Percentiles rank a stretch among this genome's conserved stretches.
Evolutionary conservation across 2,329 filamentous ascomycete species (phyloP).

Genomic region (Zopfia rhizophila): DNA sequence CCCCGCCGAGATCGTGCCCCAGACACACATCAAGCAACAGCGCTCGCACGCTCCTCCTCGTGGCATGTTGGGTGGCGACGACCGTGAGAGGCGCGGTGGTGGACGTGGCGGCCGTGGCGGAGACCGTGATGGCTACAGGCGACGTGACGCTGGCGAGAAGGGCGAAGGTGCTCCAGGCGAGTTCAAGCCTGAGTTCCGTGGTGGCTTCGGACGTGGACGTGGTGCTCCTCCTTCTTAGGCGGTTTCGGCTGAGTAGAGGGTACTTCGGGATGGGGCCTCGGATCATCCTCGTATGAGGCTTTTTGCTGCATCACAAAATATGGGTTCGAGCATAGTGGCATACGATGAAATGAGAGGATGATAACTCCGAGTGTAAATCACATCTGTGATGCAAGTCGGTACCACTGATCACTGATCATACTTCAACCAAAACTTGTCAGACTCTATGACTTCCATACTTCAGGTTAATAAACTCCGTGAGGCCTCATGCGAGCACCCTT

Average conservation of each 20-base stretch:
- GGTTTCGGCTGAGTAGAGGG: slow-evolving; percentile 32
- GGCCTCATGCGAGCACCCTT: too few species aligned
- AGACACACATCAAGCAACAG: slow-evolving; percentile 99
- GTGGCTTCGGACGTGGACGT: slow-evolving; percentile 54
- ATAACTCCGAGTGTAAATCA: too few species aligned
- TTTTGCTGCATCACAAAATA: slow-evolving; percentile 47
- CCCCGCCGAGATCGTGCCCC: slow-evolving; percentile 98
- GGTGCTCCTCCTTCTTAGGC: slow-evolving; percentile 50
- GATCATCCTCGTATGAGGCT: slow-evolving; percentile 38
- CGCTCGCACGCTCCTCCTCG: slow-evolving; percentile 97
- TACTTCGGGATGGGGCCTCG: slow-evolving; percentile 24
- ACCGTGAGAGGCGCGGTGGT: slow-evolving; percentile 80
- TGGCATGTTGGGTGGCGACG: slow-evolving; percentile 93
- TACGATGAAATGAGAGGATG: slow-evolving; percentile 51
- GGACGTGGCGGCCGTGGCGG: slow-evolving; percentile 70
- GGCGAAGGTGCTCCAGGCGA: slow-evolving; percentile 53
- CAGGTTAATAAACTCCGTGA: too few species aligned
- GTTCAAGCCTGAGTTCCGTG: slow-evolving; percentile 57
- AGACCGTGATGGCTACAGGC: slow-evolving; percentile 89
- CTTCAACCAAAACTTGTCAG: too few species aligned
- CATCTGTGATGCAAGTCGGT: too few species aligned
- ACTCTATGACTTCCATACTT: too few species aligned
- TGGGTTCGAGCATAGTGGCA: slow-evolving; percentile 44
- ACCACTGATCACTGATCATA: too few species aligned
- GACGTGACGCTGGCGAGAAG: slow-evolving; percentile 75